A percentile compares a stretch with the other conserved stretches of the same genome.
phyloP scores from a whole-genome alignment of 2,329 filamentous ascomycete species.

The Tolypocladium nubicola region DNA sequence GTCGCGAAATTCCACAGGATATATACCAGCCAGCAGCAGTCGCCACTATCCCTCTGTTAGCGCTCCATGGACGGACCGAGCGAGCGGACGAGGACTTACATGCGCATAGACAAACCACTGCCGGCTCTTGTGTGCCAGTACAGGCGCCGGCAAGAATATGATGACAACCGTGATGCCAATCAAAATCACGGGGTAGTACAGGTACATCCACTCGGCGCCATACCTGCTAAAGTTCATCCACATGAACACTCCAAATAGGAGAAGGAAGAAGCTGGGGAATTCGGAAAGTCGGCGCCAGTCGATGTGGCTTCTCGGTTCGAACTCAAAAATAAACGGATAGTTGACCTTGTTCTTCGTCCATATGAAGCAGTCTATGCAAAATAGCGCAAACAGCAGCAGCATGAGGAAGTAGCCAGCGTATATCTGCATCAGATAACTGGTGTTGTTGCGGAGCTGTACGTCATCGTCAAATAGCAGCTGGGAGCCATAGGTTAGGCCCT shows the following conservation, averaged over 20 bases:
- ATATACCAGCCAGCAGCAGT: constrained; percentile 72
- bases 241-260: constrained; percentile 68
- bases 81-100: constrained; percentile 38
- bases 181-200: constrained; percentile 80
- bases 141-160: constrained; percentile 64
- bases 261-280: constrained; percentile 75
- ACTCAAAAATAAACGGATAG: constrained; percentile 94
- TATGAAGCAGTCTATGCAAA: constrained; percentile 72
- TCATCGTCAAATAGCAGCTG: constrained; percentile 42
- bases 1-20: constrained; percentile 91
- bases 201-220: constrained; percentile 56
- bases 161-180: constrained; percentile 57
- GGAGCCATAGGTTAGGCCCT: constrained; percentile 52
- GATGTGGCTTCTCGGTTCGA: constrained; percentile 73
- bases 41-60: constrained; percentile 53
- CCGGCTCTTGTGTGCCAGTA: constrained; percentile 66
- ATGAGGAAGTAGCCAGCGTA: constrained; percentile 89
- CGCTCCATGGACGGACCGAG: neutral
- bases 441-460: constrained; percentile 35
- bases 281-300: constrained; percentile 85
- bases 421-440: constrained; percentile 70
- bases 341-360: constrained; percentile 86
- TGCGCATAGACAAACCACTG: constrained; percentile 86
- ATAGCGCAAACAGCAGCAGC: constrained; percentile 70
- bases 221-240: constrained; percentile 80